Evolutionary conservation across 169 alveolate species (phyloP).

Genomic region (Plasmodium gallinaceum): DNA sequence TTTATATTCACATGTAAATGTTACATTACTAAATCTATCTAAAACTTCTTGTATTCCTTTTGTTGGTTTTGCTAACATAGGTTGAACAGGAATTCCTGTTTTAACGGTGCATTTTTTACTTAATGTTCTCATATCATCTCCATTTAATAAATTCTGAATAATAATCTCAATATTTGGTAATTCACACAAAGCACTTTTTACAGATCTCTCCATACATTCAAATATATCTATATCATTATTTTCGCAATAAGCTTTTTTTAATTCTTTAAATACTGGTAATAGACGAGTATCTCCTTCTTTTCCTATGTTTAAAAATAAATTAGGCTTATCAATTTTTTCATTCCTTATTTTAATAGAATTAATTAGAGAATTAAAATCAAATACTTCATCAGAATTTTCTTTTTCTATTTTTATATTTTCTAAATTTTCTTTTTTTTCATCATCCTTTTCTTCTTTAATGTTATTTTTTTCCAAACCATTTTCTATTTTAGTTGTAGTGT

Average conservation of each 20-base stretch:
- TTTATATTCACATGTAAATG: conserved; percentile 98
- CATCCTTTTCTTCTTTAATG: conserved; percentile 24
- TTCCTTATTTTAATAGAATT: conserved; percentile 33
- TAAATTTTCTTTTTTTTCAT: conserved; percentile 36
- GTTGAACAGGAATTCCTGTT: conserved; percentile 98
- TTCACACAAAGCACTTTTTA: conserved; percentile 93
- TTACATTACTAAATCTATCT: conserved; percentile 91
- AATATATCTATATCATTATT: conserved; percentile 74
- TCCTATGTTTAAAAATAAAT: conserved; percentile 64
- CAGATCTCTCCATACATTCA: conserved; percentile 89
- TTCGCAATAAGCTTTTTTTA: conserved; percentile 56
- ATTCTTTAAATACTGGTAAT: conserved; percentile 59
- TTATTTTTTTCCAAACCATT: conserved; percentile 1
- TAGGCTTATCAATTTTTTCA: conserved; percentile 67
- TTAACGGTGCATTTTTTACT: conserved; percentile 92
- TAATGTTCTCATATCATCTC: conserved; percentile 86
- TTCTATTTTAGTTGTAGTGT: conserved; percentile 4
- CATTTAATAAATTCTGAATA: conserved; percentile 90
- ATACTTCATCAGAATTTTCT: neutral
- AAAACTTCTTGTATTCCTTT: conserved; percentile 89
- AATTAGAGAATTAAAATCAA: conserved; percentile 18
- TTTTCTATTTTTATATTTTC: conserved; percentile 13
- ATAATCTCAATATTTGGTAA: conserved; percentile 94
- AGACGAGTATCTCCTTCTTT: conserved; percentile 73
- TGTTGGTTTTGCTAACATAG: conserved; percentile 99